A percentile compares a stretch with the other conserved stretches of the same genome.
phyloP scores from a whole-genome alignment of 2,329 filamentous ascomycete genomes.

The Didymella exigua region DNA sequence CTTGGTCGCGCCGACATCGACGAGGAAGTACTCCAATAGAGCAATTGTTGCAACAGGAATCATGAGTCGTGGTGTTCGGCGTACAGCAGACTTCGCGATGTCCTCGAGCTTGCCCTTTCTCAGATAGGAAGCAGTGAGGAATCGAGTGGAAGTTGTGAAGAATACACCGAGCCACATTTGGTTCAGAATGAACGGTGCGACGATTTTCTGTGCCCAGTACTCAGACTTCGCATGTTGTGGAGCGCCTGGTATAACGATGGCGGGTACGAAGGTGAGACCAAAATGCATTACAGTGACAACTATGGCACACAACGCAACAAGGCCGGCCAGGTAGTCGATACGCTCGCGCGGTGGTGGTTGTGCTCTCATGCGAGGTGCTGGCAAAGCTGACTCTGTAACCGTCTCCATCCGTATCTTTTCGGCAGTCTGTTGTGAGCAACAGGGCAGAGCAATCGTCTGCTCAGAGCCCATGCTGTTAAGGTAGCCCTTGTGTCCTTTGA shows the following conservation, averaged over 20 bases:
- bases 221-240: conserved; percentile 50
- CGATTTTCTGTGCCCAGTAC: conserved; percentile 49
- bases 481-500: conserved; percentile 4
- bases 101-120: conserved; percentile 51
- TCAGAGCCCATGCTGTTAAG: conserved; percentile 20
- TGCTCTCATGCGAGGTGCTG: conserved; percentile 36
- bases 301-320: conserved; percentile 53
- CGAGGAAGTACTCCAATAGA: conserved; percentile 55
- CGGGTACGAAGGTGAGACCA: conserved; percentile 51
- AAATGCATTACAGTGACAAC: conserved; percentile 55
- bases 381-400: conserved; percentile 38
- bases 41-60: conserved; percentile 54
- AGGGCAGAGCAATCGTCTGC: conserved; percentile 20
- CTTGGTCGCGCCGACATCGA: conserved; percentile 52
- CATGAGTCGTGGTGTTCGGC: conserved; percentile 54
- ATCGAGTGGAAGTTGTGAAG: conserved; percentile 56
- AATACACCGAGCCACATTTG: conserved; percentile 57
- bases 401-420: conserved; percentile 40
- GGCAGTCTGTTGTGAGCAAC: conserved; percentile 5
- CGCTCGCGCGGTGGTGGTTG: conserved; percentile 40
- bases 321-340: conserved; percentile 55
- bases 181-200: conserved; percentile 54
- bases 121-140: conserved; percentile 52
- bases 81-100: conserved; percentile 53
- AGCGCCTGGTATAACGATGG: conserved; percentile 46